Conservation (phyloP, 2,329 filamentous ascomycete genomes). For the Aspergillus ochraceus region DNA sequence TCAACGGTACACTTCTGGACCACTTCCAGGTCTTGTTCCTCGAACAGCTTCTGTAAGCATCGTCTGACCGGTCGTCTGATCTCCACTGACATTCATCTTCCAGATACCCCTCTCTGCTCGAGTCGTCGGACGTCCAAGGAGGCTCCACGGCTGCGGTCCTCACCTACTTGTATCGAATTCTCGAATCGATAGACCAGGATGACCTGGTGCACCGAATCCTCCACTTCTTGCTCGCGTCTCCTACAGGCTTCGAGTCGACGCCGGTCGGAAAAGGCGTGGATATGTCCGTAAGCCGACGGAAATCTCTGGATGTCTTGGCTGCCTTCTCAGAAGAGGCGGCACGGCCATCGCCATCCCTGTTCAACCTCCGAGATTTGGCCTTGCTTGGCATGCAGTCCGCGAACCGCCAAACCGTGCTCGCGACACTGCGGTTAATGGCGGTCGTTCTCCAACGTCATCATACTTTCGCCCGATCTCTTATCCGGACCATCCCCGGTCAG, state of each 20-base stretch:
- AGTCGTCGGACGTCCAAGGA: slow-evolving; percentile 95
- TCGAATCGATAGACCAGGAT: slow-evolving; percentile 88
- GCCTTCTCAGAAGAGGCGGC: slow-evolving; percentile 76
- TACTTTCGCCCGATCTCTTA: slow-evolving; percentile 69
- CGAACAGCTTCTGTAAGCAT: slow-evolving; percentile 79
- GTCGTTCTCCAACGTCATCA: slow-evolving; percentile 86
- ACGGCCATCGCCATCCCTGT: slow-evolving; percentile 77
- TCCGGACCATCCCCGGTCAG: slow-evolving; percentile 56
- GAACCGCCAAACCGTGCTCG: slow-evolving; percentile 85
- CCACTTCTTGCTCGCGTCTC: slow-evolving; percentile 84
- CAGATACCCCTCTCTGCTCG: slow-evolving; percentile 90
- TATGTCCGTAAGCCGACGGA: slow-evolving; percentile 67
- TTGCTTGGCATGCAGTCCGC: slow-evolving; percentile 79
- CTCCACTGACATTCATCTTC: neutral
- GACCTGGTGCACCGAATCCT: slow-evolving; percentile 94
- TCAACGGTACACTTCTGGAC: slow-evolving; percentile 89
- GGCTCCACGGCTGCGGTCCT: slow-evolving; percentile 95
- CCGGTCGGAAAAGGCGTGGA: slow-evolving; percentile 60
- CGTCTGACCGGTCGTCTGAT: no score
- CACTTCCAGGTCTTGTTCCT: slow-evolving; percentile 97
- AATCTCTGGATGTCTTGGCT: slow-evolving; percentile 83
- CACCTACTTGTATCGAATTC: slow-evolving; percentile 85
- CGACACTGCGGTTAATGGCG: slow-evolving; percentile 83
- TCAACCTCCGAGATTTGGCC: slow-evolving; percentile 90
- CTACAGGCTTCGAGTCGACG: slow-evolving; percentile 44